phyloP scores from a whole-genome alignment of 2,329 filamentous ascomycete species.

The Arthrobotrys pseudoclavata region DNA sequence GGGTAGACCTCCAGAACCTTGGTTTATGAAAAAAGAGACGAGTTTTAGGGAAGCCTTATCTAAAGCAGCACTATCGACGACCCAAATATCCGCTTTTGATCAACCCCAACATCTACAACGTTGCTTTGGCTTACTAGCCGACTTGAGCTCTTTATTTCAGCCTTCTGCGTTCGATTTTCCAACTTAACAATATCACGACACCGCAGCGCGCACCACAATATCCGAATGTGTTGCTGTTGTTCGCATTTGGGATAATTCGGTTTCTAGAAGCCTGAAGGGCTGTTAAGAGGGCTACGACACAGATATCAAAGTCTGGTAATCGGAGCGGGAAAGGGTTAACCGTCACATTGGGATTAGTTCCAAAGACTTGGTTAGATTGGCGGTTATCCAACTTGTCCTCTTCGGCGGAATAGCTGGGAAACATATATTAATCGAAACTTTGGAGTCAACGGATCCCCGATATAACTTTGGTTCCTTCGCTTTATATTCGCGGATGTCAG shows the following conservation, averaged over 20 bases:
- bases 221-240: constrained; percentile 58
- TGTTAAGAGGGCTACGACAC: constrained; percentile 38
- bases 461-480: constrained; percentile 28
- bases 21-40: constrained; percentile 47
- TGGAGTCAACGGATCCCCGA: constrained; percentile 36
- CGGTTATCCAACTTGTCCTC: constrained; percentile 11
- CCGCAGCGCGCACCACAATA: constrained; percentile 22
- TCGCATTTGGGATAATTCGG: constrained; percentile 58
- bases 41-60: constrained; percentile 44
- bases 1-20: constrained; percentile 58
- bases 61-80: constrained; percentile 36
- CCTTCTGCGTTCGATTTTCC: constrained; percentile 23
- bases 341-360: constrained; percentile 53
- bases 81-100: constrained; percentile 56
- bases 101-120: constrained; percentile 53
- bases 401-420: constrained; percentile 20
- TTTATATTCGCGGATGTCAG: constrained; percentile 55
- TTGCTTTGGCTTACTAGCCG: constrained; percentile 27
- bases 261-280: constrained; percentile 42
- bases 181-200: constrained; percentile 24
- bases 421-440: constrained; percentile 52
- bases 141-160: constrained; percentile 18
- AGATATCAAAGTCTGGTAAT: constrained; percentile 54
- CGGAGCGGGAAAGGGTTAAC: constrained; percentile 18
- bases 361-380: constrained; percentile 32